A percentile compares a stretch with the other conserved stretches of the same genome.
These are phyloP conservation scores for Inga leiocalycina DNA, from an alignment of 306 rosid species.

Conservation along the genomic window DNA sequence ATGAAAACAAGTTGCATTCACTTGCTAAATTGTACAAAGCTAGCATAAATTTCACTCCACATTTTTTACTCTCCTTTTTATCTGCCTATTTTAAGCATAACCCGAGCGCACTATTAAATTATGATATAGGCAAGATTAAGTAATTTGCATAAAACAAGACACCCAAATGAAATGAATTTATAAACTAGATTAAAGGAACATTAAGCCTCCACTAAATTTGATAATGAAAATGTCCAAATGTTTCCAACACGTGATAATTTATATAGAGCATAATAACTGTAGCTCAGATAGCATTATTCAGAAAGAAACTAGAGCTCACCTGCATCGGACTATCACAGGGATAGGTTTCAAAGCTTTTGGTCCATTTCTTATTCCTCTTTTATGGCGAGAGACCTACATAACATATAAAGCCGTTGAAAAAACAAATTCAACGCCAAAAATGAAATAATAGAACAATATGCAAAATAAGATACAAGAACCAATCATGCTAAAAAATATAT, in stretches of 20 bases:
- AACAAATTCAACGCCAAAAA: background rate
- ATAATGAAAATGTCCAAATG: background rate
- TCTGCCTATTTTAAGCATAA: background rate
- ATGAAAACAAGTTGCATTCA: background rate
- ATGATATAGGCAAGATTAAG: background rate
- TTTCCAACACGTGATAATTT: slow-evolving; percentile 11
- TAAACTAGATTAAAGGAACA: background rate
- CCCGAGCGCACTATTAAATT: background rate
- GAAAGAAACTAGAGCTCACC: slow-evolving; percentile 49
- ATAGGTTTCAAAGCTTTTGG: slow-evolving; percentile 82
- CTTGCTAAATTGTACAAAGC: background rate
- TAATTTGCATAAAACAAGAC: background rate
- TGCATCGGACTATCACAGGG: slow-evolving; percentile 79
- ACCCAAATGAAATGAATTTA: background rate
- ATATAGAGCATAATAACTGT: slow-evolving; percentile 3
- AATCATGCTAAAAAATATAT: background rate
- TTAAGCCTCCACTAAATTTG: slow-evolving; percentile 2
- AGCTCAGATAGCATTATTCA: background rate
- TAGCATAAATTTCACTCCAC: background rate
- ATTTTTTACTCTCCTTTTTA: background rate
- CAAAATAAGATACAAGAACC: slow-evolving; percentile 2
- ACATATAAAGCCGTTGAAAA: slow-evolving; percentile 9
- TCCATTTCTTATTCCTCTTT: slow-evolving; percentile 77
- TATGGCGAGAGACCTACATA: slow-evolving; percentile 58
- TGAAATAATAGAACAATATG: slow-evolving; percentile 1